Base-by-base conservation (phyloP, 2,329 filamentous ascomycete genomes). In the Verticillium tricorpus region DNA sequence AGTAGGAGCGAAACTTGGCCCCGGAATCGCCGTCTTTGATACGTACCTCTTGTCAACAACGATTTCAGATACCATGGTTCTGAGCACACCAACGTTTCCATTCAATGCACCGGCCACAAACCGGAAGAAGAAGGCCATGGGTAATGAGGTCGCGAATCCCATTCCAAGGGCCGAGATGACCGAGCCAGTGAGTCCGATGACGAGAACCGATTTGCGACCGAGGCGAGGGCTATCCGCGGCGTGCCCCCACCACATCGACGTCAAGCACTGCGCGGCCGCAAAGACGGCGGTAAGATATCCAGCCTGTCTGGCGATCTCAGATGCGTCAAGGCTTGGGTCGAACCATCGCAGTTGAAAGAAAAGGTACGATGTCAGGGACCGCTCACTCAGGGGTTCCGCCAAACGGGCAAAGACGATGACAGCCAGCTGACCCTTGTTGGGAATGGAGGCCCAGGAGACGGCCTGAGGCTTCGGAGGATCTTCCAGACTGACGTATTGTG, bases 161-260 rank as follows among this genome's bases (percentile, higher is more conserved):
- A 91, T 90, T 0, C 89, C 90, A 14, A 93, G 68, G 64, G 85
- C 87, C 2, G 87, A 88, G 12, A 91, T 72, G 60, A 84, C 83
- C 0, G 89, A 89, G 3, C 66, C 67, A 7, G 60, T 25, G 12
- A 68, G 62, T 1, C 67, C 67, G 9, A 67, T 61, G 19, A 67
- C 19, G 12, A 68, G 40, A 28, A 68, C 67, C 15, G 61, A 57
- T 52, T 67, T 68, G 19, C 66, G 66, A 28, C 66, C 67, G 4
- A 66, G 57, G 19, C 39, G 56, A 39, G 62, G 59, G 37, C 56
- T 60, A 28, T 68, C 66, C 5, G 64, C 67, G 14, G 63, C 63
- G 19, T 60, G 64, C 5, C 65, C 64, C 66, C 66, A 67, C 58
- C 61, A 65, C 61, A 67, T 65, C 14, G 62, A 61, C 4, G 65